These are phyloP conservation scores for Filobasidium floriforme DNA, from an alignment of 768 basidiomycete species.

Conservation along the genomic window DNA sequence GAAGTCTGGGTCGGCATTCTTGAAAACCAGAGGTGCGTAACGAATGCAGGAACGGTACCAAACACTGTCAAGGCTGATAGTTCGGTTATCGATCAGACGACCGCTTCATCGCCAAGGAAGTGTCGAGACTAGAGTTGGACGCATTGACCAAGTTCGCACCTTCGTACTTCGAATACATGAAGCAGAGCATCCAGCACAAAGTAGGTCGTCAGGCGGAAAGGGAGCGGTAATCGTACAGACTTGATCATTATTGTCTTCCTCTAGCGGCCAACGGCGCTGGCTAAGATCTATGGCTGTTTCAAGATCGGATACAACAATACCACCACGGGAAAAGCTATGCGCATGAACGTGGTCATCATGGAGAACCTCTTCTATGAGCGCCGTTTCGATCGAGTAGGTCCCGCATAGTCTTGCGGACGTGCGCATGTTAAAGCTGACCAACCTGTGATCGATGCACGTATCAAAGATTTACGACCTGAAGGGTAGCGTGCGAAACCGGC, in stretches of 20 bases:
- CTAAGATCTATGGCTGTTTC: slow-evolving; percentile 95
- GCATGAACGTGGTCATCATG: slow-evolving; percentile 96
- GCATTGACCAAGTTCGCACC: slow-evolving; percentile 96
- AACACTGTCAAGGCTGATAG: background rate
- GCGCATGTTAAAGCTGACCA: background rate
- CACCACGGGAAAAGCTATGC: slow-evolving; percentile 69
- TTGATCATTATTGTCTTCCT: background rate
- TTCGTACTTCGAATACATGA: slow-evolving; percentile 96
- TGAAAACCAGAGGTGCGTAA: slow-evolving; percentile 80
- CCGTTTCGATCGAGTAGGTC: slow-evolving; percentile 68
- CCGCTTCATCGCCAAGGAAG: slow-evolving; percentile 95
- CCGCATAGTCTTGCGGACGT: background rate
- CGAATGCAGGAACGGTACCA: background rate
- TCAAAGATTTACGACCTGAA: slow-evolving; percentile 89
- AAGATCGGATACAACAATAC: slow-evolving; percentile 83
- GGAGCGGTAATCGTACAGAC: too few relatives aligned
- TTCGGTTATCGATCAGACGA: slow-evolving; percentile 57
- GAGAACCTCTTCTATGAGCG: slow-evolving; percentile 85
- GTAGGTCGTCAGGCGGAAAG: slow-evolving; percentile 49
- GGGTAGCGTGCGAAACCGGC: slow-evolving; percentile 87
- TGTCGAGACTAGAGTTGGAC: slow-evolving; percentile 81
- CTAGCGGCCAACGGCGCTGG: slow-evolving; percentile 84
- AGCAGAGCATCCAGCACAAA: slow-evolving; percentile 76
- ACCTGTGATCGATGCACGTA: too few relatives aligned
- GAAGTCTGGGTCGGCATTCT: slow-evolving; percentile 91